Percentiles rank a stretch among this genome's conserved stretches.
These are phyloP conservation scores for Pistacia integerrima DNA, from an alignment of 345 rosid species.

Conservation along the genomic window DNA sequence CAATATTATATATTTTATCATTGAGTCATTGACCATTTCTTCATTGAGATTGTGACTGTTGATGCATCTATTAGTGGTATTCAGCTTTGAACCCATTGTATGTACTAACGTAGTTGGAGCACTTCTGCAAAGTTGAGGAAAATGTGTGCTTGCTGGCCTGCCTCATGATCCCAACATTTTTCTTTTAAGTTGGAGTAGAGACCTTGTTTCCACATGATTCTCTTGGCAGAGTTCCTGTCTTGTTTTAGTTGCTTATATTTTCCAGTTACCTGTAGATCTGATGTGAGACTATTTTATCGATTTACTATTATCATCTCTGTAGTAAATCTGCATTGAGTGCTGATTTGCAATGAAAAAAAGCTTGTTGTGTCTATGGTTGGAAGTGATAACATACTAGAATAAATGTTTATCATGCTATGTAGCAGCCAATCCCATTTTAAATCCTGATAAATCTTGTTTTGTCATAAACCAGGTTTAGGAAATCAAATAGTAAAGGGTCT, in stretches of 20 bases:
- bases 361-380: neutral
- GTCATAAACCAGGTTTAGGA: slow-evolving; percentile 65
- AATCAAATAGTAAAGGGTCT: slow-evolving; percentile 48
- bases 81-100: neutral
- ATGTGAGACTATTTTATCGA: neutral
- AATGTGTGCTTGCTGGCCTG: neutral
- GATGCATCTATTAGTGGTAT: neutral
- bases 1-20: no score
- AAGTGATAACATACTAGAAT: neutral
- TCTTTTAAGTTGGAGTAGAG: neutral
- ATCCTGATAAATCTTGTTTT: slow-evolving; percentile 18
- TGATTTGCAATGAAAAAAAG: neutral
- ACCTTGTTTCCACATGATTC: neutral
- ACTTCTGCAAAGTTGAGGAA: neutral
- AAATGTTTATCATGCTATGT: neutral
- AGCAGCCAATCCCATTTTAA: neutral
- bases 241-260: slow-evolving; percentile 2
- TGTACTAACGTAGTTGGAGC: neutral
- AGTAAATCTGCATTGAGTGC: neutral
- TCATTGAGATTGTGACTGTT: neutral
- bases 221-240: neutral
- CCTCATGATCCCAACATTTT: neutral
- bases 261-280: neutral
- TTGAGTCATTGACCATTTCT: neutral
- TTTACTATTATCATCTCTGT: neutral